phyloP scores from a whole-genome alignment of 768 basidiomycete species.

The Boletus vinaceobasis region DNA sequence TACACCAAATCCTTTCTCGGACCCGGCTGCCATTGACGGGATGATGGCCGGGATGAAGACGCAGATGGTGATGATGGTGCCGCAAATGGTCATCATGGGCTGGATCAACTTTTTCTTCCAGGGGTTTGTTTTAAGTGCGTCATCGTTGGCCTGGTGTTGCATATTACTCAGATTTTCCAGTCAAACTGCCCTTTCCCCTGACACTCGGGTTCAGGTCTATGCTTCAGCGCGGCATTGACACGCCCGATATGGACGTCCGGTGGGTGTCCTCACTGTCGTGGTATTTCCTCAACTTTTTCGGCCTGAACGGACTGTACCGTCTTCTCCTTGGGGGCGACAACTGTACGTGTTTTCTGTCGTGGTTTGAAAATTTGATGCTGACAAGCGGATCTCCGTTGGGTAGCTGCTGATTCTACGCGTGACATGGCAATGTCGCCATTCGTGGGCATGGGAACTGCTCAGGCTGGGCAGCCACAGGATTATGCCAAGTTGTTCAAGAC shows the following conservation, averaged over 20 bases:
- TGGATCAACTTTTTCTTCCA: conserved; percentile 99
- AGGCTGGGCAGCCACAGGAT: conserved; percentile 69
- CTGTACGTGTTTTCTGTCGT: conserved; percentile 46
- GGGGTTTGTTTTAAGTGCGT: conserved; percentile 95
- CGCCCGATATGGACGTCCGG: conserved; percentile 94
- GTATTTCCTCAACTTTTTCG: conserved; percentile 99
- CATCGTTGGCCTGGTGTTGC: neutral
- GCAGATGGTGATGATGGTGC: conserved; percentile 99
- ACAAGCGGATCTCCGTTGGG: conserved; percentile 11
- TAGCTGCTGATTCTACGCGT: conserved; percentile 77
- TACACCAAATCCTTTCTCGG: conserved; percentile 80
- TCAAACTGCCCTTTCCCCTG: conserved; percentile 94
- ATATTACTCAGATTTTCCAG: conserved; percentile 38
- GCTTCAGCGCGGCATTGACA: conserved; percentile 94
- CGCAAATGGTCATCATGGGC: conserved; percentile 98
- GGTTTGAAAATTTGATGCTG: conserved; percentile 12
- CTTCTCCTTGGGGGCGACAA: conserved; percentile 90
- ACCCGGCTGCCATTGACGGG: conserved; percentile 92
- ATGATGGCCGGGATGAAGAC: conserved; percentile 99
- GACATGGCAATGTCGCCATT: conserved; percentile 74
- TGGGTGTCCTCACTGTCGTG: conserved; percentile 99
- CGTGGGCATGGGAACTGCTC: conserved; percentile 45
- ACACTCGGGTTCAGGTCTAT: conserved; percentile 97
- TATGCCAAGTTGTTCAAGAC: conserved; percentile 86
- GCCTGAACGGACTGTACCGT: conserved; percentile 91